Conservation (phyloP, 2,329 filamentous ascomycete species). For the Fusarium tupiense region DNA sequence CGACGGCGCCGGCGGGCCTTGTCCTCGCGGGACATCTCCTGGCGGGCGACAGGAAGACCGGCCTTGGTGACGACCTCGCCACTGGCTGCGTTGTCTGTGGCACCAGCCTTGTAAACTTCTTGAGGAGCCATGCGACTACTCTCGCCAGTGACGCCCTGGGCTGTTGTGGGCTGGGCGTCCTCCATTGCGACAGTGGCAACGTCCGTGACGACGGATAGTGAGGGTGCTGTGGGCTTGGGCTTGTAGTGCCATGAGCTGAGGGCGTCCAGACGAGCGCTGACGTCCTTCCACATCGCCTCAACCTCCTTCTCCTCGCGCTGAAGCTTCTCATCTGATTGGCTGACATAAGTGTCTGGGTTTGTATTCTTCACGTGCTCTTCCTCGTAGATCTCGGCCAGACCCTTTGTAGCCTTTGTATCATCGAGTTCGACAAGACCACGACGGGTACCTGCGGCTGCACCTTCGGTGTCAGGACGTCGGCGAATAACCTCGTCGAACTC, state of each 20-base stretch:
- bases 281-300: conserved; percentile 81
- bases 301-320: conserved; percentile 86
- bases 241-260: conserved; percentile 96
- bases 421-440: conserved; percentile 83
- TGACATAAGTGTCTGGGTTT: conserved; percentile 82
- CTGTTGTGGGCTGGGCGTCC: conserved; percentile 88
- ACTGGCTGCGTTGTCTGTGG: conserved; percentile 67
- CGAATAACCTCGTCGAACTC: conserved; percentile 93
- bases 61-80: conserved; percentile 82
- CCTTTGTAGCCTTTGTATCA: conserved; percentile 86
- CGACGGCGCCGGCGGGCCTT: conserved; percentile 79
- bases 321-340: conserved; percentile 83
- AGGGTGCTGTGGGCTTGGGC: conserved; percentile 83
- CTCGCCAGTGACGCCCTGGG: conserved; percentile 74
- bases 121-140: conserved; percentile 88
- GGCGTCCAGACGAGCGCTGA: conserved; percentile 83
- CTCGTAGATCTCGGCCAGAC: conserved; percentile 93
- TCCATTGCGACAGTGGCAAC: conserved; percentile 95
- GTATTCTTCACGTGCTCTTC: conserved; percentile 84
- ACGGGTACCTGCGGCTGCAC: conserved; percentile 67
- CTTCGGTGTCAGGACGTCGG: conserved; percentile 78
- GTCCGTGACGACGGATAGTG: conserved; percentile 87
- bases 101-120: conserved; percentile 87
- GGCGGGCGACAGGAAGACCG: conserved; percentile 79
- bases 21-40: conserved; percentile 90